These are phyloP conservation scores for Tolypocladium album DNA, from an alignment of 2,329 filamentous ascomycete species.

Conservation along the genomic window DNA sequence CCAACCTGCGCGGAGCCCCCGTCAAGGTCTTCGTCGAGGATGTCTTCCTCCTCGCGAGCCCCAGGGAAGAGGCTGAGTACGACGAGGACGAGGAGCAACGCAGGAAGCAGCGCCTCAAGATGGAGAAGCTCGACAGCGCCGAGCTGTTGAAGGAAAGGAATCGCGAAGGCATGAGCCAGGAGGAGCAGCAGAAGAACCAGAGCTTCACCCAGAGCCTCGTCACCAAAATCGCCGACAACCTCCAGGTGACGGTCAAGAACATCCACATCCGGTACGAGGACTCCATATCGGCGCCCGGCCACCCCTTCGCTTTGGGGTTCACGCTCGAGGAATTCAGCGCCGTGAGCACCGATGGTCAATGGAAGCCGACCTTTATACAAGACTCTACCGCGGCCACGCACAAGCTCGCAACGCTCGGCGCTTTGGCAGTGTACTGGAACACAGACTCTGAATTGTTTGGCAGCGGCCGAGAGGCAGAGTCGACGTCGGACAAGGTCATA, in stretches of 20 bases:
- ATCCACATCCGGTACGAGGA: slow-evolving; percentile 98
- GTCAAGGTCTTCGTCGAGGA: slow-evolving; percentile 94
- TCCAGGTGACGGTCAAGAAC: slow-evolving; percentile 96
- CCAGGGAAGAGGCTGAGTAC: slow-evolving; percentile 90
- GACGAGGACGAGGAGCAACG: slow-evolving; percentile 86
- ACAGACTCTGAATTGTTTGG: slow-evolving; percentile 81
- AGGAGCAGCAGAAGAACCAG: slow-evolving; percentile 95
- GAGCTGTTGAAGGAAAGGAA: slow-evolving; percentile 89
- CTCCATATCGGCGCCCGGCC: slow-evolving; percentile 85
- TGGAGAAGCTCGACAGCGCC: slow-evolving; percentile 95
- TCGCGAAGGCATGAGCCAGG: slow-evolving; percentile 83
- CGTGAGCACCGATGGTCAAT: slow-evolving; percentile 87
- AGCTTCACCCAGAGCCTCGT: slow-evolving; percentile 93
- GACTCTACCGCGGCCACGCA: slow-evolving; percentile 74
- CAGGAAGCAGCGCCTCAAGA: slow-evolving; percentile 83
- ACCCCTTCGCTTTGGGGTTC: slow-evolving; percentile 86
- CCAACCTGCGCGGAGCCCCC: slow-evolving; percentile 86
- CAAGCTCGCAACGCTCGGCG: slow-evolving; percentile 85
- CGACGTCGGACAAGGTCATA: slow-evolving; percentile 40
- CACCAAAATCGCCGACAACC: slow-evolving; percentile 95
- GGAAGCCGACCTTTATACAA: slow-evolving; percentile 94
- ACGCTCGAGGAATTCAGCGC: slow-evolving; percentile 96
- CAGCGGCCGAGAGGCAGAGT: slow-evolving; percentile 58
- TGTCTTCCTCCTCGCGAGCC: slow-evolving; percentile 89
- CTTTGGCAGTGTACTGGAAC: slow-evolving; percentile 95